Percentiles rank a stretch among this genome's conserved stretches.
Evolutionary conservation across 495 filamentous ascomycete genomes (phyloP).

Genomic region (Aspergillus incahuasiensis): DNA sequence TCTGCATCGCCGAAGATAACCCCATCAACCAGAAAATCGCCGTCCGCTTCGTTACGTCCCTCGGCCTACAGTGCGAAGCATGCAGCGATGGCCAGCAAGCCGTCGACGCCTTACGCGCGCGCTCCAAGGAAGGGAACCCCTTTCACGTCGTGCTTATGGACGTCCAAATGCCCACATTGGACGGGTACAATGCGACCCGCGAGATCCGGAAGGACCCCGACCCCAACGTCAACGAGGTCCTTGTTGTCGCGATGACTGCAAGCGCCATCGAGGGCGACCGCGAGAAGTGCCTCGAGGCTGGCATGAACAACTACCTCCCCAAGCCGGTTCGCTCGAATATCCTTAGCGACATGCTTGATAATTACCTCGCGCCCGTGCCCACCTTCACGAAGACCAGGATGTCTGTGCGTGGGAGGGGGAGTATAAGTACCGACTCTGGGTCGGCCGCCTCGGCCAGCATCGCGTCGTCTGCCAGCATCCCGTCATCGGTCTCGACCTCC

Average conservation of each 20-base stretch:
- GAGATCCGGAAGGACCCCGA: constrained; percentile 70
- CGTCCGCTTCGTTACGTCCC: constrained; percentile 77
- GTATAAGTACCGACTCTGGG: constrained; percentile 29
- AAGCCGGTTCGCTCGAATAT: constrained; percentile 78
- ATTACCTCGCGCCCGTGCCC: constrained; percentile 56
- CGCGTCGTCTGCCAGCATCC: constrained; percentile 23
- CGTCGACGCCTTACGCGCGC: constrained; percentile 75
- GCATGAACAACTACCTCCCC: constrained; percentile 94
- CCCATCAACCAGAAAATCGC: constrained; percentile 89
- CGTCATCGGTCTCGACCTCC: neutral
- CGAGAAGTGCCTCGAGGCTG: constrained; percentile 85
- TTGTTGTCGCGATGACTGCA: constrained; percentile 93
- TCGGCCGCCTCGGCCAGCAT: constrained; percentile 32
- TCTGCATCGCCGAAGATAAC: constrained; percentile 92
- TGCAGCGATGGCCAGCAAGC: constrained; percentile 83
- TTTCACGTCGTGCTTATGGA: constrained; percentile 84
- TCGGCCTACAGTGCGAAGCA: constrained; percentile 77
- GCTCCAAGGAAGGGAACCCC: constrained; percentile 61
- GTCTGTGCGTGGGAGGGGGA: constrained; percentile 32
- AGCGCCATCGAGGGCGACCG: constrained; percentile 86
- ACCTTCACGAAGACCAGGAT: constrained; percentile 37
- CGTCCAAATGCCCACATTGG: constrained; percentile 89
- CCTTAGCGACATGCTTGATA: constrained; percentile 69
- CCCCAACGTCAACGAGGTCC: constrained; percentile 65
- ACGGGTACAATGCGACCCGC: constrained; percentile 89